phyloP scores from a whole-genome alignment of 495 filamentous ascomycete species.

The Choiromyces venosus region DNA sequence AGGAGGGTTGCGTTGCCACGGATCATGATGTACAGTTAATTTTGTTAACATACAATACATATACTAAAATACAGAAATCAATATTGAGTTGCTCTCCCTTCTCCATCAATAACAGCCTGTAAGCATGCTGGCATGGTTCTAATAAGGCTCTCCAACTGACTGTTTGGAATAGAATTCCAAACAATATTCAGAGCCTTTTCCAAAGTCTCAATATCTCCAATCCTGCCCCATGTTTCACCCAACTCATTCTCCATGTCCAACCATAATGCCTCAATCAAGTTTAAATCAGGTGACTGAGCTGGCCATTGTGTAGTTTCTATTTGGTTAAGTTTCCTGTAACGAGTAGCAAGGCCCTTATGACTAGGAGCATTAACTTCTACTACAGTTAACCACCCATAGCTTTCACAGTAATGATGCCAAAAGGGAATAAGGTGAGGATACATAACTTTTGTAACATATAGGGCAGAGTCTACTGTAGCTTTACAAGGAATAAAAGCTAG shows the following conservation, averaged over 20 bases:
- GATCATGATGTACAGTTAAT: too few species aligned
- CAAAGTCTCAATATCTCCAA: background rate
- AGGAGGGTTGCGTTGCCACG: too few species aligned
- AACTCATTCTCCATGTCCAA: background rate
- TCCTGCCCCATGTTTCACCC: background rate
- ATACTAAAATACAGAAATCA: background rate
- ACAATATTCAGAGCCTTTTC: background rate
- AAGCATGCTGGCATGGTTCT: background rate
- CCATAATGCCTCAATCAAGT: background rate
- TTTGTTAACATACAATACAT: too few species aligned
- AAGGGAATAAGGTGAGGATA: conserved; percentile 15
- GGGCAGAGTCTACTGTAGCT: conserved; percentile 12
- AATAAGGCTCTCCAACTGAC: background rate
- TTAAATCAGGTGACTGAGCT: background rate
- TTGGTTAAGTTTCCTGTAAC: background rate
- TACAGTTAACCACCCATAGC: conserved; percentile 2
- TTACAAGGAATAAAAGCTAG: conserved; percentile 6
- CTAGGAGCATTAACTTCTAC: conserved; percentile 9
- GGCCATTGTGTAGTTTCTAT: background rate
- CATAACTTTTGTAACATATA: background rate
- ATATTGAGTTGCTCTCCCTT: background rate
- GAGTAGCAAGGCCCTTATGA: conserved; percentile 1
- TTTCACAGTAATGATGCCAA: conserved; percentile 14
- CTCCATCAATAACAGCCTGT: background rate
- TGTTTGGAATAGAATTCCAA: background rate